Conservation (phyloP, 208 protist species). For the Trypanosomatidae sp. region DNA sequence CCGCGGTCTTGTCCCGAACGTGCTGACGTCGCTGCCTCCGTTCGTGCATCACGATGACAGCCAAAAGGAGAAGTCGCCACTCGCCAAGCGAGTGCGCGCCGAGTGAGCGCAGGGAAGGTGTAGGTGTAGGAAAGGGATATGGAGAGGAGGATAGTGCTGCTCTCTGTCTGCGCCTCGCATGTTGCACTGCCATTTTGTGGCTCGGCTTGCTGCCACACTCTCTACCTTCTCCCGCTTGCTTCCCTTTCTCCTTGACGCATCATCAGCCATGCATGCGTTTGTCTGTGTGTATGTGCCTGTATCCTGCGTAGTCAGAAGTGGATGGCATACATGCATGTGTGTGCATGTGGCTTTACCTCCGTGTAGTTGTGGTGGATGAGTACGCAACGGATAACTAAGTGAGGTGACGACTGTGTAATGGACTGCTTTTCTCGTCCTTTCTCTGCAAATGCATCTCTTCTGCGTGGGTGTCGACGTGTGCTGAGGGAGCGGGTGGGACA, state of each 20-base stretch:
- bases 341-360: not conserved
- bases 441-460: not conserved
- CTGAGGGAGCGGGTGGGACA: not conserved
- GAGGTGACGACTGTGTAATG: not conserved
- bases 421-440: not conserved
- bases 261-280: not conserved
- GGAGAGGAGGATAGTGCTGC: not conserved
- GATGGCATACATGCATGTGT: not conserved
- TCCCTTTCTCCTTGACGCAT: not conserved
- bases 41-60: slow-evolving; percentile 31
- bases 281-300: not conserved
- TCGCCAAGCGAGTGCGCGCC: slow-evolving; percentile 28
- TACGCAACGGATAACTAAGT: not conserved
- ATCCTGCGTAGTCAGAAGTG: not conserved
- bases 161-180: not conserved
- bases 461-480: not conserved
- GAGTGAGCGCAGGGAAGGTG: slow-evolving; percentile 3
- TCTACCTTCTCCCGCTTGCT: not conserved
- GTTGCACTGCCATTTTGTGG: not conserved
- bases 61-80: not conserved
- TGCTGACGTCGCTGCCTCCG: slow-evolving; percentile 65
- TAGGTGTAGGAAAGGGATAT: not conserved
- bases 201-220: not conserved
- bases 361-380: not conserved
- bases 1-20: slow-evolving; percentile 45